Evolutionary conservation across 164 flowering plant genomes (phyloP).

Genomic region (Liquidambar formosana): DNA sequence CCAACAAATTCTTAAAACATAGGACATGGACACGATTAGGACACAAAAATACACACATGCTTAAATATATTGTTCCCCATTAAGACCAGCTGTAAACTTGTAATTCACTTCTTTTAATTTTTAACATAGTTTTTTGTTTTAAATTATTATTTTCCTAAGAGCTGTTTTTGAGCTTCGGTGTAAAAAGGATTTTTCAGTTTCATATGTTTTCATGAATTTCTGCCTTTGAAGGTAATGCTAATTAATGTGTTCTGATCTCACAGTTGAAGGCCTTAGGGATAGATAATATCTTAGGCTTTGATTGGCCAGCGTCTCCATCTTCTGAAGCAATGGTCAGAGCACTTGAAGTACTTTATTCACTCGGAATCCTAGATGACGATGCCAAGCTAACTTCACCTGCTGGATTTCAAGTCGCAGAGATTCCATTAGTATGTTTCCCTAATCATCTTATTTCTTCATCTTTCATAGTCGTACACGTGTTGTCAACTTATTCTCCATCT

Average conservation of each 20-base stretch:
- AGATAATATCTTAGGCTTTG: constrained; percentile 96
- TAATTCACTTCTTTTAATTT: no score
- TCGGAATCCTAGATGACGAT: constrained; percentile 91
- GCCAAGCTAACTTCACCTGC: constrained; percentile 92
- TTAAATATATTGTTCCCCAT: background rate
- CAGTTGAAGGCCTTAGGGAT: constrained; percentile 95
- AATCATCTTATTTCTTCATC: constrained; percentile 1
- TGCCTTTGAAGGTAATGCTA: background rate
- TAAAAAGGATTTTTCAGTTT: background rate
- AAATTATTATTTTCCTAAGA: no score
- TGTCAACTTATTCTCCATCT: no score
- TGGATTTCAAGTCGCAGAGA: constrained; percentile 96
- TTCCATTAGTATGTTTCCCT: constrained; percentile 69
- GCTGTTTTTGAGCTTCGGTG: no score
- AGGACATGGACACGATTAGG: background rate
- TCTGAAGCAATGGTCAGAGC: constrained; percentile 96
- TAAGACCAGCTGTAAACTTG: background rate
- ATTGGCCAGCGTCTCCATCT: constrained; percentile 95
- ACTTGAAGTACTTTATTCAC: constrained; percentile 88
- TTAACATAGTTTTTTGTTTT: no score
- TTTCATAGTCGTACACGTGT: background rate
- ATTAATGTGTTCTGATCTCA: constrained; percentile 14
- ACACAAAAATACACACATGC: background rate
- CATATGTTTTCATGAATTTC: background rate
- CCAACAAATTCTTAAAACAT: background rate